Percentiles rank a stretch among this genome's conserved stretches.
These are phyloP conservation scores for Evansstolkia leycettana DNA, from an alignment of 495 filamentous ascomycete species.

Conservation along the genomic window DNA sequence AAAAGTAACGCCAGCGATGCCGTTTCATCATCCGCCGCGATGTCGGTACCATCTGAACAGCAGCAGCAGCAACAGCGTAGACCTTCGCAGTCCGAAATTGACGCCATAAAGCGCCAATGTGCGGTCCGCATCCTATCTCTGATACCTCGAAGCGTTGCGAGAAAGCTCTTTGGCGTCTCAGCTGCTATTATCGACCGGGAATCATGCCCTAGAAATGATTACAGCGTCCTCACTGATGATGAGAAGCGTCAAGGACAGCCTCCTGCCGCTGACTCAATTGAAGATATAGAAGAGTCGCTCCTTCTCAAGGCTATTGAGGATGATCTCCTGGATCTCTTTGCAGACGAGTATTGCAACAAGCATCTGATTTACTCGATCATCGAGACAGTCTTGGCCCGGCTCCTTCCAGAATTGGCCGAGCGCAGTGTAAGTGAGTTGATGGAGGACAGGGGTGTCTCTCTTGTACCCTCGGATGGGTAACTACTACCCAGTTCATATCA, in stretches of 20 bases:
- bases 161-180: conserved; percentile 24
- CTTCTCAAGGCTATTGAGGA: conserved; percentile 32
- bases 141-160: conserved; percentile 28
- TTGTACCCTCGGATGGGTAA: too few relatives aligned
- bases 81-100: conserved; percentile 26
- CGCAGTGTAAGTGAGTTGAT: conserved; percentile 59
- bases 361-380: conserved; percentile 70
- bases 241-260: neutral
- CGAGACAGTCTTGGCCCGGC: conserved; percentile 62
- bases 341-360: conserved; percentile 78
- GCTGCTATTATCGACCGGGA: conserved; percentile 3
- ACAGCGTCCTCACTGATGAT: too few relatives aligned
- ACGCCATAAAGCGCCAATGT: conserved; percentile 42
- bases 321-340: conserved; percentile 57
- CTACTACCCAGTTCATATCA: too few relatives aligned
- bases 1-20: conserved; percentile 13
- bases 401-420: conserved; percentile 77
- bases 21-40: conserved; percentile 1
- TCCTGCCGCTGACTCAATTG: conserved; percentile 8
- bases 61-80: conserved; percentile 7
- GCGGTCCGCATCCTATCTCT: conserved; percentile 38
- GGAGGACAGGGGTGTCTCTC: conserved; percentile 46
- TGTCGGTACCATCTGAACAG: neutral
- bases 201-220: too few relatives aligned
- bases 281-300: conserved; percentile 22